Evolutionary conservation across 768 basidiomycete genomes (phyloP), one percentile per base, ranked within the genome.

Genomic region (Gloeostereum incarnatum): DNA sequence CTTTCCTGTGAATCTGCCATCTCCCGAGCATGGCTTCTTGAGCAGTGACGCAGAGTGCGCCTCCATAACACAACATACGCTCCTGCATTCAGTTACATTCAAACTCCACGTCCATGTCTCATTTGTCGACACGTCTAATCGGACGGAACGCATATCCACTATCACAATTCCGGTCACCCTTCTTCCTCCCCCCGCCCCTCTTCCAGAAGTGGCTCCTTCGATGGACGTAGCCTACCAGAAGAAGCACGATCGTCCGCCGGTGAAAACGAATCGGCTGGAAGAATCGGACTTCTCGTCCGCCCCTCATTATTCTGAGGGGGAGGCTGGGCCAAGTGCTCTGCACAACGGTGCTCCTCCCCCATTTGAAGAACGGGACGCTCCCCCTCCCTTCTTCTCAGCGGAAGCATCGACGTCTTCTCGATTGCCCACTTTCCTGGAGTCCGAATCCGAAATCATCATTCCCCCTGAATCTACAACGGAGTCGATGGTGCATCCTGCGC

Each of bases 61-160:
- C 10, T 73, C 82, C 20, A 82, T 90, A 52, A 80, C 84, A 0
- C 89, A 93, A 55, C 59, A 70, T 3, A 89, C 91, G 1, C 69
- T 93, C 9, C 68, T 94, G 23, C 93, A 96, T 56, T 63, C 67
- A n/a, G 76, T 94, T 17, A 66, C 75, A 1, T 98, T 96, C 58
- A 68, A 73, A 27, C 62, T 97, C 38, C 69, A 75, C 36, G 63
- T 92, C 16, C 74, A 77, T 44, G 61, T 81, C 11, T 87, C 88
- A 3, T 91, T 93, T 58, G 76, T 88, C 46, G 73, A 85, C 53
- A 75, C 73, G 45, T 58, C 71, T 5, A 78, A 56, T 32, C 79
- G 75, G 50, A 81, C 76, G 1, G 85, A 89, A 51, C 72, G 74
- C 11, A 63, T 78, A 18, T 74, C 73, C 16, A 76, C 73, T 2